These are phyloP conservation scores for Lactarius sp. DNA, from an alignment of 768 basidiomycete species.

Conservation along the genomic window DNA sequence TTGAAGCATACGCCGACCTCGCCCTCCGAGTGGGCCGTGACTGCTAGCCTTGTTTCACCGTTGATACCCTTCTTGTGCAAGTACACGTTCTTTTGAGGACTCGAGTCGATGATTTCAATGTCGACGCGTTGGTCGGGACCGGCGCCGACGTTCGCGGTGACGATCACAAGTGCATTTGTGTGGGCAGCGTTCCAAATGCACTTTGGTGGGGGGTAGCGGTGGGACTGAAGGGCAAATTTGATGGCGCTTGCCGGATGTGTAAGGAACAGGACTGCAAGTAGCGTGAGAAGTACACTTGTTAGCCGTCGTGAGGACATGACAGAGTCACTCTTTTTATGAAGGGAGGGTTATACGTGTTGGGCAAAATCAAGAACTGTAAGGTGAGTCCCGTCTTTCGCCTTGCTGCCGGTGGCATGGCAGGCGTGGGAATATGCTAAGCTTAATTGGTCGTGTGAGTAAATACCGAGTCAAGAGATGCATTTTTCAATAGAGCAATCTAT, in stretches of 20 bases:
- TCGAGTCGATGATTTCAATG: conserved; percentile 91
- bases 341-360: conserved; percentile 1
- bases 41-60: conserved; percentile 86
- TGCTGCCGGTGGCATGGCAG: too few relatives aligned
- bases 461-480: too few relatives aligned
- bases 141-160: conserved; percentile 87
- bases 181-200: conserved; percentile 97
- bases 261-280: conserved; percentile 29
- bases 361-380: neutral
- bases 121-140: conserved; percentile 79
- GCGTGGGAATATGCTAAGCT: conserved; percentile 6
- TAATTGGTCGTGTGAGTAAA: neutral
- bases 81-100: conserved; percentile 80
- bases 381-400: neutral
- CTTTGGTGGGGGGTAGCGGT: conserved; percentile 68
- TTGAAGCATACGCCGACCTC: conserved; percentile 95
- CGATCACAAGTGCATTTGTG: conserved; percentile 83
- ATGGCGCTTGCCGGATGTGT: conserved; percentile 49
- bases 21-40: conserved; percentile 90
- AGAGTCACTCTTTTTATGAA: conserved; percentile 1
- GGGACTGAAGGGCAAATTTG: conserved; percentile 77
- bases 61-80: conserved; percentile 83
- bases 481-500: too few relatives aligned
- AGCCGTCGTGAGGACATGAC: conserved; percentile 17
- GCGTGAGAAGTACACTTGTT: conserved; percentile 16